Base-by-base conservation (phyloP, 2,329 filamentous ascomycete genomes). In the Botrytis aclada region DNA sequence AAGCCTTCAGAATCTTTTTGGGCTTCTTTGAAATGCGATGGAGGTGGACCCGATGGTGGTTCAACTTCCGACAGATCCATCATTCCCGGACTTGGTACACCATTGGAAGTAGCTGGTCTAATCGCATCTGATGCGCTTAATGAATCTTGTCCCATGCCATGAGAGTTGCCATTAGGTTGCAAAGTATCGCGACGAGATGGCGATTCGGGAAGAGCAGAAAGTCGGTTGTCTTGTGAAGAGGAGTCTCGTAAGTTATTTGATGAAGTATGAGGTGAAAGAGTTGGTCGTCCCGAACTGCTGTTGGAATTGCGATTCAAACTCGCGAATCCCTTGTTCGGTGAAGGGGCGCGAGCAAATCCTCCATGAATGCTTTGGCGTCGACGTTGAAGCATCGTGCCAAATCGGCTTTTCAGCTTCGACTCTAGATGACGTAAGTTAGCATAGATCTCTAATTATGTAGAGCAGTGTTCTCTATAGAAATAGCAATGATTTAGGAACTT, bases 1-100 rank as follows among this genome's bases (percentile, higher is more conserved):
- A 90, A 96, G 10, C 93, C 93, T 76, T 97, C 93, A 0, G 88
- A 84, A 79, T 96, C 93, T 80, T 89, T 93, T 32, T 83, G 82
- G 72, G 86, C 80, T 72, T 83, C 76, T 63, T 76, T 77, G 25
- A 76, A 37, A 37, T 80, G 79, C 61, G 79, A 78, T 41, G 78
- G 79, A 37, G 88, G 86, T 34, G 86, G 84, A 0, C 86, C 86
- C 2, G 85, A 83, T 25, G 87, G 86, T 43, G 87, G 84, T 14
- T 85, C 82, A 43, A 86, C 85, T 70, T 87, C 86, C 66, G 85
- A 84, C 37, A 87, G 79, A 70, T 88, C 87, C 60, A 83, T 69
- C 25, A 78, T 56, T 32, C 73, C 71, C 63, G 73, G 67, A 29
- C 81, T 78, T 45, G 83, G 78, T 41, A 81, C 83, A 51, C 88